Evolutionary conservation across 176 grass and related monocot species (phyloP).

Genomic region (Aegilops umbellulata): DNA sequence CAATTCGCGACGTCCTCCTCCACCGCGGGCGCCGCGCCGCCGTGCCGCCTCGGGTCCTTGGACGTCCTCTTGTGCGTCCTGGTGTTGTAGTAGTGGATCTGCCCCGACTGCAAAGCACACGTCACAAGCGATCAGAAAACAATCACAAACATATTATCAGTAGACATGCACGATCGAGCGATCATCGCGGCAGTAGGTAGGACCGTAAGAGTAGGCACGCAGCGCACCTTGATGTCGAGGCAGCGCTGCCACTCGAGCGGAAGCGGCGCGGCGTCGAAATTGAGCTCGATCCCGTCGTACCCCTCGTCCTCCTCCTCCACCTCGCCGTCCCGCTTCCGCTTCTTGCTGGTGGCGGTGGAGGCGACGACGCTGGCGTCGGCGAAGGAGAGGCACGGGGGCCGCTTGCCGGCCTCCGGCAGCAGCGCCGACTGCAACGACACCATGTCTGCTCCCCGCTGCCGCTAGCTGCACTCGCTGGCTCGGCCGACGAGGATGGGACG

Average conservation of each 20-base stretch:
- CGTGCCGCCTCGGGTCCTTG: slow-evolving; percentile 51
- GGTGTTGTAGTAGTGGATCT: slow-evolving; percentile 91
- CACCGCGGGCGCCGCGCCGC: background rate
- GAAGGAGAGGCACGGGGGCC: slow-evolving; percentile 41
- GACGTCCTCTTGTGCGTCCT: slow-evolving; percentile 77
- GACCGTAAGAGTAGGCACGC: too few relatives aligned
- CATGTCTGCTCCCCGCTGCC: slow-evolving; percentile 23
- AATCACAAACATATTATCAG: background rate
- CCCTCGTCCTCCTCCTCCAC: slow-evolving; percentile 5
- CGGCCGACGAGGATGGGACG: background rate
- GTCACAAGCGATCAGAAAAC: background rate
- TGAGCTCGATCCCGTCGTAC: slow-evolving; percentile 57
- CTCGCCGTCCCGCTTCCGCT: slow-evolving; percentile 51
- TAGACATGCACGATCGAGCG: background rate
- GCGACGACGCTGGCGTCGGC: slow-evolving; percentile 19
- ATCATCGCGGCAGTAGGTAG: too few relatives aligned
- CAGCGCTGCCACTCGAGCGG: slow-evolving; percentile 91
- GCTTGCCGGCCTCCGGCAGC: slow-evolving; percentile 53
- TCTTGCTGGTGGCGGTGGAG: slow-evolving; percentile 49
- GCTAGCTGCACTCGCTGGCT: background rate
- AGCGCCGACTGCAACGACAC: slow-evolving; percentile 70
- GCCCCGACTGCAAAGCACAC: slow-evolving; percentile 52
- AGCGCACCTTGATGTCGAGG: slow-evolving; percentile 78
- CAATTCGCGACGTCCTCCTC: slow-evolving; percentile 29
- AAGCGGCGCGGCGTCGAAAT: slow-evolving; percentile 66